Evolutionary conservation across 208 protist species (phyloP).

Genomic region (Trypanosoma conorhini): DNA sequence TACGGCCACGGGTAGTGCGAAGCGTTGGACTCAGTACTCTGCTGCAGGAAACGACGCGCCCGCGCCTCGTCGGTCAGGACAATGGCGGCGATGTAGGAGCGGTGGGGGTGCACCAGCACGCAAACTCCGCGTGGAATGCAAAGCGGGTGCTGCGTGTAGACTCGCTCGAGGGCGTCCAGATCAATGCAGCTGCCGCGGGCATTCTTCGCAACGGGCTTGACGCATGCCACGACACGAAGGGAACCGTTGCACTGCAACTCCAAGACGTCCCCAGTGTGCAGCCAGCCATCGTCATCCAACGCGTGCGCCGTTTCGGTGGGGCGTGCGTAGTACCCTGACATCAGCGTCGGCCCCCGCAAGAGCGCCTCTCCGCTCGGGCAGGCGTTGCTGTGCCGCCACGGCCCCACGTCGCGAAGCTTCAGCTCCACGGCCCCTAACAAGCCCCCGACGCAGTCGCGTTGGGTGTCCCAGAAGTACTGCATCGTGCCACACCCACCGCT

Average conservation of each 20-base stretch:
- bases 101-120: conserved; percentile 35
- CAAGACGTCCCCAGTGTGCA: conserved; percentile 52
- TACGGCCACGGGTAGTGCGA: conserved; percentile 29
- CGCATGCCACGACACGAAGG: conserved; percentile 54
- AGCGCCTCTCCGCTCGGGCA: conserved; percentile 75
- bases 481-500: conserved; percentile 42
- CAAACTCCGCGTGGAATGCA: conserved; percentile 30
- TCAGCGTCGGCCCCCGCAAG: conserved; percentile 60
- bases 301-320: conserved; percentile 61
- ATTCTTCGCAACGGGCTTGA: conserved; percentile 71
- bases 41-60: conserved; percentile 14
- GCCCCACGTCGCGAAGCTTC: conserved; percentile 75
- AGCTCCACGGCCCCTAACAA: conserved; percentile 33
- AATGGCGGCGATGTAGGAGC: conserved; percentile 52
- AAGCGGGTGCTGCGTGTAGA: conserved; percentile 30
- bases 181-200: conserved; percentile 46
- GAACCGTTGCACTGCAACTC: conserved; percentile 33
- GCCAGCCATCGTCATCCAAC: conserved; percentile 64
- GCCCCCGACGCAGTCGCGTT: conserved; percentile 18
- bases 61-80: conserved; percentile 50
- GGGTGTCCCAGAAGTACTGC: conserved; percentile 33
- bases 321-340: conserved; percentile 85
- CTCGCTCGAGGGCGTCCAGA: conserved; percentile 44
- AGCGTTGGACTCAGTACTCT: neutral
- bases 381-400: conserved; percentile 44